Conservation (phyloP, 257 asterid species). For the Thymus quinquecostatus region DNA sequence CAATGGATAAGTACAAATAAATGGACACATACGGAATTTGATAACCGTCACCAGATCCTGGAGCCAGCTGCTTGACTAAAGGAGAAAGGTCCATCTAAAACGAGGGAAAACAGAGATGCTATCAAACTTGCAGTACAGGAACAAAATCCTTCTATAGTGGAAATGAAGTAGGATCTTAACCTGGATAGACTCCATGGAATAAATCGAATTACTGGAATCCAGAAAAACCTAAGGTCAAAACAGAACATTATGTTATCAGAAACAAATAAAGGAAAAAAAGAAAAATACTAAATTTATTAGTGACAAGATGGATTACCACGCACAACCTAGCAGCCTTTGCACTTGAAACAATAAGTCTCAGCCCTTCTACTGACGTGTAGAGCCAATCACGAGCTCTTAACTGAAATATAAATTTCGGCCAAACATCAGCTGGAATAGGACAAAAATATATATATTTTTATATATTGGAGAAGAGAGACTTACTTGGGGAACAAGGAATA, state of each 20-base stretch:
- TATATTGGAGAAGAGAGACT: constrained; percentile 31
- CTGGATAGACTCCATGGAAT: constrained; percentile 78
- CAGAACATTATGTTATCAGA: constrained; percentile 13
- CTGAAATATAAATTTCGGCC: constrained; percentile 64
- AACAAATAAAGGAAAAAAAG: constrained; percentile 3
- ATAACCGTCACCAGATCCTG: constrained; percentile 45
- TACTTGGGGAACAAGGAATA: constrained; percentile 85
- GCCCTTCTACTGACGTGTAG: constrained; percentile 91
- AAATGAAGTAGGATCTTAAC: constrained; percentile 47
- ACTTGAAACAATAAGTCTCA: constrained; percentile 76
- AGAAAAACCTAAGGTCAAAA: constrained; percentile 60
- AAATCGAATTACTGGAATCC: constrained; percentile 66
- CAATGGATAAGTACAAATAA: constrained; percentile 21
- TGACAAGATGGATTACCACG: constrained; percentile 52
- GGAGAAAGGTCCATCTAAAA: constrained; percentile 89
- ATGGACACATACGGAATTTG: constrained; percentile 79
- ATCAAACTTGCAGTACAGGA: constrained; percentile 18
- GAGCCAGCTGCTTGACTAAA: constrained; percentile 80
- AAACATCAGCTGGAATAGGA: constrained; percentile 34
- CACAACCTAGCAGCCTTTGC: constrained; percentile 83
- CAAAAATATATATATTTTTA: neutral
- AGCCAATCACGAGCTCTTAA: constrained; percentile 89
- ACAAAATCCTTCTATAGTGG: constrained; percentile 18
- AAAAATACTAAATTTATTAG: constrained; percentile 9
- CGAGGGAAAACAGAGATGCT: constrained; percentile 26